Percentiles rank a stretch among this genome's conserved stretches.
Evolutionary conservation across 2,329 filamentous ascomycete genomes (phyloP).

Genomic region (Colletotrichum viniferum): DNA sequence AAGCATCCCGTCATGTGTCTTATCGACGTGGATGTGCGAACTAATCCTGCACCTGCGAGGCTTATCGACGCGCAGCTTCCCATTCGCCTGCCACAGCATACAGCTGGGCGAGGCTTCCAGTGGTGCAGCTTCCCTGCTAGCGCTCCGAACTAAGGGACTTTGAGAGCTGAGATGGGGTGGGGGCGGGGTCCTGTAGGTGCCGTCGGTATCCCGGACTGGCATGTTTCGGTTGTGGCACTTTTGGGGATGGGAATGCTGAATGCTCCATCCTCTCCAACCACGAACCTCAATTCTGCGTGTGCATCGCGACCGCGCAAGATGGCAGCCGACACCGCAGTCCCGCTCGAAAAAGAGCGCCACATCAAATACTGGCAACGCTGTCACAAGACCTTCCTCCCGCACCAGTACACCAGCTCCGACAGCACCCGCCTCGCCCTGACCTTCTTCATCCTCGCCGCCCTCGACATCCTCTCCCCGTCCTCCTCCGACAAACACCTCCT

Average conservation of each 20-base stretch:
- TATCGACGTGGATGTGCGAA: conserved; percentile 5
- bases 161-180: neutral
- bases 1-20: conserved; percentile 1
- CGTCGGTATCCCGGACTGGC: neutral
- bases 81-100: neutral
- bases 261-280: neutral
- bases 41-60: neutral
- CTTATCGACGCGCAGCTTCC: conserved; percentile 17
- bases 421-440: conserved; percentile 88
- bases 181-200: neutral
- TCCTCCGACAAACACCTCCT: conserved; percentile 40
- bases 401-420: conserved; percentile 85
- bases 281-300: neutral
- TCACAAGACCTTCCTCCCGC: conserved; percentile 79
- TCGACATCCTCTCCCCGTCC: conserved; percentile 76
- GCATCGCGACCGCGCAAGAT: conserved; percentile 5
- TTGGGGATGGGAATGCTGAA: neutral
- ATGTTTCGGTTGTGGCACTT: neutral
- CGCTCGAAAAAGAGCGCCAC: conserved; percentile 69
- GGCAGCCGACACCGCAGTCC: conserved; percentile 26
- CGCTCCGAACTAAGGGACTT: neutral
- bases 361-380: conserved; percentile 94
- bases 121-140: neutral
- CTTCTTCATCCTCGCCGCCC: conserved; percentile 85
- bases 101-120: neutral